Conservation (phyloP, 1,139 yeast genomes). For the Nakaseomyces glabratus region DNA sequence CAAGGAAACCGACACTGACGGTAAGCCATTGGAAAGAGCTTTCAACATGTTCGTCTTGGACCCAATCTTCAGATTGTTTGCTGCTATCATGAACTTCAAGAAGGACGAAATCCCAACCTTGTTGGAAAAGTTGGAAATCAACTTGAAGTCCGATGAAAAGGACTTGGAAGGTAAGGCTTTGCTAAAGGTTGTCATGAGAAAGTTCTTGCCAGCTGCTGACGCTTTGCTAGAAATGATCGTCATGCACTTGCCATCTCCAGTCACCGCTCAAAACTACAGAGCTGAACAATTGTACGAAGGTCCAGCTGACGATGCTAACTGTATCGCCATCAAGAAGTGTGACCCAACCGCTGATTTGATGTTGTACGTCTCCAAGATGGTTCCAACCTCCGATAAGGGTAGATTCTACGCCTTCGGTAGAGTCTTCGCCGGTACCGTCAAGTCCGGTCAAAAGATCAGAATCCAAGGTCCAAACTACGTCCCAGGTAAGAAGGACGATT, state of each 20-base stretch:
- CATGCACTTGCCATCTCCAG: slow-evolving; percentile 98
- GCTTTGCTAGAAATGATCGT: slow-evolving; percentile 99
- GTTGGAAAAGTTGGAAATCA: slow-evolving; percentile 86
- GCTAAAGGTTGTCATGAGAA: slow-evolving; percentile 97
- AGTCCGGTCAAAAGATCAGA: slow-evolving; percentile 98
- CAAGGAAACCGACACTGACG: slow-evolving; percentile 93
- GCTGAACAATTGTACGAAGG: slow-evolving; percentile 99
- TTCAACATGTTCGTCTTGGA: slow-evolving; percentile 99
- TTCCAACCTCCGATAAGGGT: slow-evolving; percentile 99
- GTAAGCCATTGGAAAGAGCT: slow-evolving; percentile 95
- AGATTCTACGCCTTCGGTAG: slow-evolving; percentile 99
- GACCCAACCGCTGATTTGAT: slow-evolving; percentile 97
- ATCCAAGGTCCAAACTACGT: slow-evolving; percentile 99
- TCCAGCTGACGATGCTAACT: slow-evolving; percentile 90
- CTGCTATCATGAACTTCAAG: slow-evolving; percentile 95
- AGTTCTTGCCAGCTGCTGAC: slow-evolving; percentile 99
- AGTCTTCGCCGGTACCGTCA: slow-evolving; percentile 99
- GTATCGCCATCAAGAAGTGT: slow-evolving; percentile 93
- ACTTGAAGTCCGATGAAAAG: slow-evolving; percentile 87
- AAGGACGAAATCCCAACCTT: slow-evolving; percentile 88
- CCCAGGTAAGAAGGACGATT: slow-evolving; percentile 97
- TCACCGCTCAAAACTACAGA: slow-evolving; percentile 98
- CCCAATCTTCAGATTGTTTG: slow-evolving; percentile 96
- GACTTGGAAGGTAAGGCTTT: slow-evolving; percentile 98
- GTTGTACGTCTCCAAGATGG: slow-evolving; percentile 99